phyloP scores from a whole-genome alignment of 805 yeast species.

The Monosporozyma unispora region DNA sequence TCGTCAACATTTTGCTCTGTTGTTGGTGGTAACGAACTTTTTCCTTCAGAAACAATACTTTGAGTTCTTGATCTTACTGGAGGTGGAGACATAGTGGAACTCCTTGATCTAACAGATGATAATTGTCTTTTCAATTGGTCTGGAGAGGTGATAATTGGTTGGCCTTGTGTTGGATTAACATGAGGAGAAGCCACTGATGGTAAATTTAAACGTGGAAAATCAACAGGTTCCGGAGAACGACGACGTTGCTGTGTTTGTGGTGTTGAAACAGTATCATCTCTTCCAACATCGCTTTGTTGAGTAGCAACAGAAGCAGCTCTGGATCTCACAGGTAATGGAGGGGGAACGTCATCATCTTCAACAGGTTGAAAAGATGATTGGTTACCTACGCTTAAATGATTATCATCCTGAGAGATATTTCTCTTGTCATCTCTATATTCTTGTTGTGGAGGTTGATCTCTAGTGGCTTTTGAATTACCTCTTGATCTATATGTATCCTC shows the following conservation, averaged over 20 bases:
- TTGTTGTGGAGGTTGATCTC: not conserved
- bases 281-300: not conserved
- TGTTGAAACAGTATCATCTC: not conserved
- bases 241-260: not conserved
- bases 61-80: constrained; percentile 1
- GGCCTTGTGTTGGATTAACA: not conserved
- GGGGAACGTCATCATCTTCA: constrained; percentile 4
- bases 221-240: not conserved
- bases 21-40: not conserved
- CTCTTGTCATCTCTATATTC: not conserved
- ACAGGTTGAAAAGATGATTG: not conserved
- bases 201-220: not conserved
- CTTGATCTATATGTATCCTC: not conserved
- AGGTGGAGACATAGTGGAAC: constrained; percentile 6
- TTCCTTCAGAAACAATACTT: not conserved
- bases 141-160: not conserved
- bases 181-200: constrained; percentile 5
- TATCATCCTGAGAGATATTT: not conserved
- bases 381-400: not conserved
- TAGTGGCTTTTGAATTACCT: not conserved
- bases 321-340: constrained; percentile 9
- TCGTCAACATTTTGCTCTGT: not conserved
- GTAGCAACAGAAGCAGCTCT: not conserved
- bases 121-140: constrained; percentile 4
- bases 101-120: constrained; percentile 17